Conservation (phyloP, 2,329 filamentous ascomycete species). For the Apiospora marii region DNA sequence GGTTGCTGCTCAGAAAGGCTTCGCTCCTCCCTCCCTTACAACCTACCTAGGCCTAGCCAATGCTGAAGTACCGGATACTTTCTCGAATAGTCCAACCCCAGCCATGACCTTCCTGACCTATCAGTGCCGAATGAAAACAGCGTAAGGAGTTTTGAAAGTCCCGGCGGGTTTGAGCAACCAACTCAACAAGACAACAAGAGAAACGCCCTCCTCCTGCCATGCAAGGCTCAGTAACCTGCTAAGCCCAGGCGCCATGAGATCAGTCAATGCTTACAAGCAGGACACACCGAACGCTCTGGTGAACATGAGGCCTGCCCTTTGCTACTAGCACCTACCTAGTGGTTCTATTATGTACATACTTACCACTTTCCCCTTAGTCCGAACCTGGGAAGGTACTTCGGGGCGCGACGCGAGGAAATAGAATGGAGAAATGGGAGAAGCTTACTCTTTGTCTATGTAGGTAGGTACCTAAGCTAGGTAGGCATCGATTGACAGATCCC, state of each 20-base stretch:
- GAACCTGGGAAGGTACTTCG: background rate
- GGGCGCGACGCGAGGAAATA: slow-evolving; percentile 3
- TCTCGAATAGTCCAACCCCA: background rate
- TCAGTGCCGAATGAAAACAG: background rate
- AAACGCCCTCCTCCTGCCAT: background rate
- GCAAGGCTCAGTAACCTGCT: background rate
- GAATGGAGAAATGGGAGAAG: background rate
- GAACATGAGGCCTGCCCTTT: background rate
- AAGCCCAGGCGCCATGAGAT: background rate
- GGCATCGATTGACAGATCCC: slow-evolving; percentile 12
- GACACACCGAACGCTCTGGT: background rate
- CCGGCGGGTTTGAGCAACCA: background rate
- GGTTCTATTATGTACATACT: too few relatives aligned
- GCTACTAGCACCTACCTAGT: background rate
- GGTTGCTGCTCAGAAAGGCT: slow-evolving; percentile 5
- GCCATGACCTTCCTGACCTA: background rate
- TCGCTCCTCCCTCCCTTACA: slow-evolving; percentile 9
- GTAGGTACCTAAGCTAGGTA: too few relatives aligned
- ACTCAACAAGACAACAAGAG: background rate
- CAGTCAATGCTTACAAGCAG: slow-evolving; percentile 5
- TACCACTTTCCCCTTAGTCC: background rate
- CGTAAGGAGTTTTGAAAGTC: background rate
- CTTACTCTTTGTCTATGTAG: background rate
- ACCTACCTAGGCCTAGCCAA: background rate
- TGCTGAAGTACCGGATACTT: background rate